Evolutionary conservation across 768 basidiomycete species (phyloP).

Genomic region (Tephrocybe sp.): DNA sequence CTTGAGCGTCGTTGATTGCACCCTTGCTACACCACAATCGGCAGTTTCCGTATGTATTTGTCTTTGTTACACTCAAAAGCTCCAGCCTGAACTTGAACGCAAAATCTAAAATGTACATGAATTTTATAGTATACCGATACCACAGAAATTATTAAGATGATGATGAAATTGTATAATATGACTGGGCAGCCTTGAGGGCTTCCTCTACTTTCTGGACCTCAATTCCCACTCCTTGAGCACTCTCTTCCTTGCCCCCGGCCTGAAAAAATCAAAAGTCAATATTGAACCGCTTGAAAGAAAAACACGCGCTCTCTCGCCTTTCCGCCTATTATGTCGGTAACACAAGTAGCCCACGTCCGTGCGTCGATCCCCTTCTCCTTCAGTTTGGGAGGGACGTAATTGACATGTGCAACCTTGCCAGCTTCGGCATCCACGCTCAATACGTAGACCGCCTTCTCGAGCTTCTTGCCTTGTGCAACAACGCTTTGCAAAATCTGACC

Average conservation of each 20-base stretch:
- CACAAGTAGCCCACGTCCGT: slow-evolving; percentile 81
- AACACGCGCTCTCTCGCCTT: slow-evolving; percentile 54
- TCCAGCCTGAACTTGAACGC: not conserved
- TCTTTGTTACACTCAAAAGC: slow-evolving; percentile 6
- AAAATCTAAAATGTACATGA: slow-evolving; percentile 26
- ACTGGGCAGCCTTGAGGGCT: slow-evolving; percentile 58
- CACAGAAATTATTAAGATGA: not conserved
- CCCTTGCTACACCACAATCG: slow-evolving; percentile 3
- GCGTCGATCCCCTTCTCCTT: slow-evolving; percentile 76
- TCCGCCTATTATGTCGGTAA: slow-evolving; percentile 81
- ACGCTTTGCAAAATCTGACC: slow-evolving; percentile 70
- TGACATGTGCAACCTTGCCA: slow-evolving; percentile 83
- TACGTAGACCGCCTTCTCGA: slow-evolving; percentile 83
- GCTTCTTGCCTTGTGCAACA: slow-evolving; percentile 74
- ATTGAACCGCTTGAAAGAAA: not conserved
- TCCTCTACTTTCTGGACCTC: slow-evolving; percentile 61
- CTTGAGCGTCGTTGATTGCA: slow-evolving; percentile 3
- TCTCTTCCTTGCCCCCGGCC: slow-evolving; percentile 96
- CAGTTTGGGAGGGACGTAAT: slow-evolving; percentile 60
- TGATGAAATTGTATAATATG: slow-evolving; percentile 28
- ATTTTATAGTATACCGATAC: slow-evolving; percentile 35
- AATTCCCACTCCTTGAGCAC: slow-evolving; percentile 83
- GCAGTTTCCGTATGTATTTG: slow-evolving; percentile 18
- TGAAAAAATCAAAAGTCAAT: slow-evolving; percentile 25
- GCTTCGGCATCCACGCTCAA: slow-evolving; percentile 72